Percentiles rank a stretch among this genome's conserved stretches.
Conservation (phyloP, 1,284 basidiomycete genomes). For the Boletus chippewaensis region DNA sequence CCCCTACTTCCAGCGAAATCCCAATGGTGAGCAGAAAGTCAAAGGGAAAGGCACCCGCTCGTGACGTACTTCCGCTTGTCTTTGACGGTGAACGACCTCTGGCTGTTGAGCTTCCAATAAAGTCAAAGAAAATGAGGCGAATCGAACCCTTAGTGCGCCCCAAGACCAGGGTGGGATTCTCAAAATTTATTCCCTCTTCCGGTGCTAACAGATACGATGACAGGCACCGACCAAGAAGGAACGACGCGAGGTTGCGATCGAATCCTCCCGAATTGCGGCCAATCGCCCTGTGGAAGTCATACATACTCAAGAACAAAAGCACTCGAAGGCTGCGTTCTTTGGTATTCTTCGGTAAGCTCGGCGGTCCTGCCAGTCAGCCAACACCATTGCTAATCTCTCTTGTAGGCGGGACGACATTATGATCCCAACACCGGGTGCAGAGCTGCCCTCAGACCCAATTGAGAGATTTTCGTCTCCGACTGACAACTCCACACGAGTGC, state of each 20-base stretch:
- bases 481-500: slow-evolving; percentile 6
- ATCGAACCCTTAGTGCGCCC: slow-evolving; percentile 8
- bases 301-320: slow-evolving; percentile 24
- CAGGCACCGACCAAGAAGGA: slow-evolving; percentile 32
- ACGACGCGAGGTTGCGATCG: slow-evolving; percentile 23
- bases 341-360: slow-evolving; percentile 20
- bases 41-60: slow-evolving; percentile 28
- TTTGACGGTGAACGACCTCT: slow-evolving; percentile 20
- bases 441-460: slow-evolving; percentile 31
- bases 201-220: slow-evolving; percentile 4
- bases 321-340: slow-evolving; percentile 23
- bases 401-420: slow-evolving; percentile 15
- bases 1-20: slow-evolving; percentile 31
- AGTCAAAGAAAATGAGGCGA: slow-evolving; percentile 20
- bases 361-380: neutral
- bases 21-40: slow-evolving; percentile 21
- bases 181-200: neutral
- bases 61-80: slow-evolving; percentile 28
- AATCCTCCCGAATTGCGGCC: slow-evolving; percentile 30
- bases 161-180: slow-evolving; percentile 25
- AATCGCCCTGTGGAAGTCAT: slow-evolving; percentile 28
- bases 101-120: slow-evolving; percentile 12
- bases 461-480: slow-evolving; percentile 31
- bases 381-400: slow-evolving; percentile 7
- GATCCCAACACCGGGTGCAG: slow-evolving; percentile 12